Percentiles rank a stretch among this genome's conserved stretches.
phyloP scores from a whole-genome alignment of 2,329 filamentous ascomycete species.

The Aureobasidium sp. region DNA sequence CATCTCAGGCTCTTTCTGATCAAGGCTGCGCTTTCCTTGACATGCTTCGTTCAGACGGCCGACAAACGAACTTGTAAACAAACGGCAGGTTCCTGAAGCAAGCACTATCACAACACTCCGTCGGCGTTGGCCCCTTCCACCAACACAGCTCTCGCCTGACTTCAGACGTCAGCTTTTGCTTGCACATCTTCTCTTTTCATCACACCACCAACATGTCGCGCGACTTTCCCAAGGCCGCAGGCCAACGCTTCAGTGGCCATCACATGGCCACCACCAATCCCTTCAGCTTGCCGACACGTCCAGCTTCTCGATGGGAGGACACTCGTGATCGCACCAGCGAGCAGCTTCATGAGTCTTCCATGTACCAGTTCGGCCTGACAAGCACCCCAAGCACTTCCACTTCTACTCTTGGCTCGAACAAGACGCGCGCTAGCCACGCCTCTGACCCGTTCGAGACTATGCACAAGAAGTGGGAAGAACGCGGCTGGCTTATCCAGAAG shows the following conservation, averaged over 20 bases:
- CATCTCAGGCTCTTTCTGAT: not conserved
- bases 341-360: not conserved
- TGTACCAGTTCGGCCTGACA: not conserved
- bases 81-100: not conserved
- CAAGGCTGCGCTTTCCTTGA: not conserved
- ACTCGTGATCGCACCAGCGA: not conserved
- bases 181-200: not conserved
- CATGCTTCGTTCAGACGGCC: not conserved
- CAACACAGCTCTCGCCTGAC: not conserved
- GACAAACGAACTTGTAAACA: not conserved
- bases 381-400: not conserved
- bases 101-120: not conserved
- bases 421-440: not conserved
- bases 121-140: not conserved
- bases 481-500: not conserved
- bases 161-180: not conserved
- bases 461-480: conserved; percentile 2
- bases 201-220: not conserved
- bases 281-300: not conserved
- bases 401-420: not conserved
- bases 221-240: not conserved
- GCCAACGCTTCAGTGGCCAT: not conserved
- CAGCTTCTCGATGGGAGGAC: not conserved
- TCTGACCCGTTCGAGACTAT: not conserved
- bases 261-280: not conserved